Evolutionary conservation across 495 filamentous ascomycete species (phyloP).

Genomic region (Letharia columbiana): DNA sequence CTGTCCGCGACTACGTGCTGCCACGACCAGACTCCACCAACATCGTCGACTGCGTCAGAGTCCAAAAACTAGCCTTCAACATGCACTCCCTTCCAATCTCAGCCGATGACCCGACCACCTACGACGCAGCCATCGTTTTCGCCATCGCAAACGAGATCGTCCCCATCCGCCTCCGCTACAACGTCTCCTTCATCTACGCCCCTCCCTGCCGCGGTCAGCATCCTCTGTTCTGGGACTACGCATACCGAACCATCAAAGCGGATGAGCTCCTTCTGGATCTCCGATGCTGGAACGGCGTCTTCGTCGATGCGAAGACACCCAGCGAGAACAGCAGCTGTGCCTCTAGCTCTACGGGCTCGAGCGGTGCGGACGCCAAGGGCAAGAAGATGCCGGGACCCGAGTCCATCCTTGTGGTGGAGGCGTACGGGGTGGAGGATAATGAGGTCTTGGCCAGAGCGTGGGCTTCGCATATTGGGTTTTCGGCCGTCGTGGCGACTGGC

Average conservation of each 20-base stretch:
- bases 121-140: slow-evolving; percentile 58
- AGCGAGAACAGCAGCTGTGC: background rate
- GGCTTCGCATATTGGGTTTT: slow-evolving; percentile 62
- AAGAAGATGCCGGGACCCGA: background rate
- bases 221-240: slow-evolving; percentile 60
- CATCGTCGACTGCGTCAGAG: slow-evolving; percentile 51
- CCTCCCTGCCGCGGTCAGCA: slow-evolving; percentile 66
- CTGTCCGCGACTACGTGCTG: slow-evolving; percentile 53
- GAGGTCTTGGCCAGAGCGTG: slow-evolving; percentile 66
- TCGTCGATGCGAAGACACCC: background rate
- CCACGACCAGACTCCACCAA: slow-evolving; percentile 43
- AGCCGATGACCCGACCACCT: slow-evolving; percentile 36
- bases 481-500: slow-evolving; percentile 56
- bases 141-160: slow-evolving; percentile 55
- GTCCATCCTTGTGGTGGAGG: slow-evolving; percentile 58
- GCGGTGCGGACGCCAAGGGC: slow-evolving; percentile 21
- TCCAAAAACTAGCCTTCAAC: slow-evolving; percentile 53
- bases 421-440: slow-evolving; percentile 60
- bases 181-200: slow-evolving; percentile 57
- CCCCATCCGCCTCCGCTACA: slow-evolving; percentile 52
- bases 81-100: background rate
- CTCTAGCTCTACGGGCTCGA: background rate
- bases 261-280: slow-evolving; percentile 41
- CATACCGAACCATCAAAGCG: slow-evolving; percentile 43
- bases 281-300: slow-evolving; percentile 11